Conservation (phyloP, 208 protist species). For the Leishmania tropica region DNA sequence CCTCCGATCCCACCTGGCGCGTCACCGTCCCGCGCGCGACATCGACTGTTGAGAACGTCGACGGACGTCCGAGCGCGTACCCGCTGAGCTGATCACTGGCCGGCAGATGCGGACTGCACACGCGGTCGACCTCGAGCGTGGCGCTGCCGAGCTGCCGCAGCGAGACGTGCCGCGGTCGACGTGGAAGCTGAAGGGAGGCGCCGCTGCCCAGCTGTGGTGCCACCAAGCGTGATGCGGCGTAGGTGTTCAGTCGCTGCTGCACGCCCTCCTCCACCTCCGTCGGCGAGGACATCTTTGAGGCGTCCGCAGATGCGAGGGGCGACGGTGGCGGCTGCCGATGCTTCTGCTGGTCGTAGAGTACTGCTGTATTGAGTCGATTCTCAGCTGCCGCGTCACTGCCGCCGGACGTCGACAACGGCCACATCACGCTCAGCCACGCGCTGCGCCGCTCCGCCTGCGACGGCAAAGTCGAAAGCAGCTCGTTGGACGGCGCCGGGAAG, state of each 20-base stretch:
- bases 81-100: conserved; percentile 63
- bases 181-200: background rate
- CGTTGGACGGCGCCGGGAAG: background rate
- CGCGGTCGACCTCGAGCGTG: conserved; percentile 24
- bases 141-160: conserved; percentile 52
- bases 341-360: conserved; percentile 8
- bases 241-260: conserved; percentile 33
- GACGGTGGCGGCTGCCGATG: background rate
- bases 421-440: conserved; percentile 21
- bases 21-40: conserved; percentile 19
- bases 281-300: background rate
- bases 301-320: background rate
- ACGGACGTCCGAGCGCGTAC: conserved; percentile 54
- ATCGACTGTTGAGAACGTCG: conserved; percentile 42
- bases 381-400: background rate
- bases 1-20: conserved; percentile 18
- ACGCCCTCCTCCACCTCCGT: conserved; percentile 32
- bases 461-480: background rate
- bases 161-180: conserved; percentile 15
- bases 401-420: background rate
- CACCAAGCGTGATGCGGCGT: conserved; percentile 20
- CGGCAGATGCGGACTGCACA: conserved; percentile 41
- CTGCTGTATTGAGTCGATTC: conserved; percentile 10
- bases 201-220: background rate
- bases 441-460: conserved; percentile 9